Base-by-base conservation (phyloP, 208 protist species). In the Crithidia acanthocephali region DNA sequence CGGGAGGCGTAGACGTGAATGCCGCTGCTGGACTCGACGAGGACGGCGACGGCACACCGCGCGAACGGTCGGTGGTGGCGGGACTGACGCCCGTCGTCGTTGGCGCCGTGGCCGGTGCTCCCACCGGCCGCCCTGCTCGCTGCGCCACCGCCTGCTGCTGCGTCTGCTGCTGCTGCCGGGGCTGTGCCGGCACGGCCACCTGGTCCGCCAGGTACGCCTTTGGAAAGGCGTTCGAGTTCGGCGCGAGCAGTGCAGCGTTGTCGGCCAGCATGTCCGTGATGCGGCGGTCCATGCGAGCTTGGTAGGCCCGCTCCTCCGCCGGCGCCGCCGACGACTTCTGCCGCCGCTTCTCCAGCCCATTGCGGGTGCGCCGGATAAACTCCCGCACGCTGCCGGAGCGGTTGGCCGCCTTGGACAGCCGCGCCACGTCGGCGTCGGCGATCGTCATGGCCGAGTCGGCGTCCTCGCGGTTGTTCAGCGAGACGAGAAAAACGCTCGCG, bases 251-350 rank as follows among this genome's bases (percentile, higher is more conserved):
- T 5, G 40, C 30, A 18, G 57, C 64, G 59, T 74, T 68, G 58
- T 83, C 78, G 32, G 42, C 65, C 37, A 83, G 56, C 69, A 76
- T 76, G 47, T 56, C 68, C 8, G 52, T 42, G 57, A 72, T 72
- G 53, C 57, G 53, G 33, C 27, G 37, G 25, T 76, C 70, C 20
- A 70, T 68, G 10, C 63, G 55, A 3, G 28, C 33, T 0, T 57
- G 7, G 44, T 70, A 33, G 15, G 55, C 52, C 5, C 60, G 63
- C 58, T 62, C 53, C 22, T 27, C 67, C 40, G 32, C 52, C 33
- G 59, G 44, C 2, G 35, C 32, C 10, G 56, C 35, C 50, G 10
- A 16, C 16, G 51, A 50, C 66, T 44, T 57, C 48, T n/a, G 37
- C 23, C 27, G 61, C n/a, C 59, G 69, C 64, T 55, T 65, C 64